Conservation (phyloP, 163 green algal species). For the Volvox carteri region DNA sequence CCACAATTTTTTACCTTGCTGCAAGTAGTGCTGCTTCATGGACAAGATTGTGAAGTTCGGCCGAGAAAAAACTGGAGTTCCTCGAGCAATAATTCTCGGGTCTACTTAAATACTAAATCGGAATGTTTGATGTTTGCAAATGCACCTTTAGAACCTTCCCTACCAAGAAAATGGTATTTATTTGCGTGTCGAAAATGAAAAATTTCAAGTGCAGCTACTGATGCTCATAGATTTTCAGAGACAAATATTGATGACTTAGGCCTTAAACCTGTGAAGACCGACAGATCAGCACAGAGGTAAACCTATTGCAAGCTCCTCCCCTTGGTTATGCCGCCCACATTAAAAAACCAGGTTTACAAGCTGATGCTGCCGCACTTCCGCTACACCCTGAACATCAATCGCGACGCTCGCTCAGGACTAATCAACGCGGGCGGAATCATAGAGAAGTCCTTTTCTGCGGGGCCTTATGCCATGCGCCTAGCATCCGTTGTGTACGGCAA, state of each 20-base stretch:
- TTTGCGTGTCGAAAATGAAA: too few species aligned
- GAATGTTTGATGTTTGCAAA: too few species aligned
- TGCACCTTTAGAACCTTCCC: too few species aligned
- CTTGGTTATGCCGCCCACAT: not conserved
- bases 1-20: too few species aligned
- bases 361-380: constrained; percentile 64
- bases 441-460: constrained; percentile 65
- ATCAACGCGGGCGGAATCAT: constrained; percentile 73
- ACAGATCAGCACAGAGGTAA: not conserved
- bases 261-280: not conserved
- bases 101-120: too few species aligned
- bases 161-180: too few species aligned
- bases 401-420: constrained; percentile 59
- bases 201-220: not conserved
- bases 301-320: not conserved
- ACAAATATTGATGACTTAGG: not conserved
- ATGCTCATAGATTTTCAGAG: not conserved
- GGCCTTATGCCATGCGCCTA: constrained; percentile 61
- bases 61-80: too few species aligned
- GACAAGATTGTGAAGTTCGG: too few species aligned
- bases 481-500: constrained; percentile 59
- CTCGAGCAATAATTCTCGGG: too few species aligned
- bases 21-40: too few species aligned
- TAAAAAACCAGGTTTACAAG: not conserved
- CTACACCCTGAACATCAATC: constrained; percentile 74